These are phyloP conservation scores for Kwoniella dendrophila DNA, from an alignment of 768 basidiomycete genomes.

Conservation along the genomic window DNA sequence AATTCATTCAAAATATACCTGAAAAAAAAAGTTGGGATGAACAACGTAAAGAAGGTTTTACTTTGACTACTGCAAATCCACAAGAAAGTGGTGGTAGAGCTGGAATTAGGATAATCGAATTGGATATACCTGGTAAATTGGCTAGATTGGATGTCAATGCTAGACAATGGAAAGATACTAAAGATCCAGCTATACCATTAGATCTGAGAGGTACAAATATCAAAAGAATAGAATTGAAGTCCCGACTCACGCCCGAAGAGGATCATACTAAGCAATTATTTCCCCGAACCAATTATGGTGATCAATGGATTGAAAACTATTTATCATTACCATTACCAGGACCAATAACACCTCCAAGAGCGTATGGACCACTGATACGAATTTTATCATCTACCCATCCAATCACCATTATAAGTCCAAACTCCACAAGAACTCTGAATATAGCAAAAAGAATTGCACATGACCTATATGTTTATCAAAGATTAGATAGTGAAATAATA, in stretches of 20 bases:
- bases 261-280: background rate
- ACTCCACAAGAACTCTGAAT: conserved; percentile 40
- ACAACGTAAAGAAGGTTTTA: conserved; percentile 60
- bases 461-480: conserved; percentile 68
- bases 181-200: conserved; percentile 12
- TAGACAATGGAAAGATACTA: conserved; percentile 33
- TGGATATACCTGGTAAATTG: conserved; percentile 67
- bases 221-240: conserved; percentile 24
- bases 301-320: background rate
- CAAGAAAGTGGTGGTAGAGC: conserved; percentile 69
- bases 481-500: conserved; percentile 69
- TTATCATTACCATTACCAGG: background rate
- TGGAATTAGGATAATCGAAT: conserved; percentile 68
- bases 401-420: conserved; percentile 63
- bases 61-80: conserved; percentile 72
- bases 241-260: too few species aligned
- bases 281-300: background rate
- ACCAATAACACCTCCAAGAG: conserved; percentile 32
- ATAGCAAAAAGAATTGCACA: conserved; percentile 71
- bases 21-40: conserved; percentile 19
- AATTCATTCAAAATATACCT: conserved; percentile 27
- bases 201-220: conserved; percentile 39
- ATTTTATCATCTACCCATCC: conserved; percentile 65
- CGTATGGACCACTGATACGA: conserved; percentile 66
- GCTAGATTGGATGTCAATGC: conserved; percentile 41